A percentile compares a stretch with the other conserved stretches of the same genome.
These are phyloP conservation scores for Candida gorgasii DNA, from an alignment of 805 yeast genomes.

Conservation along the genomic window DNA sequence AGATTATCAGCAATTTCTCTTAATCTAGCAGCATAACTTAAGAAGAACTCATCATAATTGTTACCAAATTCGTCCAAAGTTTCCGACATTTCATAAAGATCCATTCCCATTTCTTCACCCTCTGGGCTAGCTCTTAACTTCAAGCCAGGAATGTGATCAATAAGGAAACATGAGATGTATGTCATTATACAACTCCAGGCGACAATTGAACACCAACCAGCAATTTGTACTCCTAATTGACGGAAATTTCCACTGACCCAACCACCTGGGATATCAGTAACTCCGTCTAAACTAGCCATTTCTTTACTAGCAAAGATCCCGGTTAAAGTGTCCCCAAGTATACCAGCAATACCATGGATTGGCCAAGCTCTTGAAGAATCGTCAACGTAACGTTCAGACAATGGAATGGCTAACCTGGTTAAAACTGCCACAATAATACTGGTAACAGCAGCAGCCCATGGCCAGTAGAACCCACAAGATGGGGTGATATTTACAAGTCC, in stretches of 20 bases:
- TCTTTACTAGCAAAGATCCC: constrained; percentile 48
- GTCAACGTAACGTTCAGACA: constrained; percentile 44
- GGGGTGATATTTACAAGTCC: constrained; percentile 51
- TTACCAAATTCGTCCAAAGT: constrained; percentile 39
- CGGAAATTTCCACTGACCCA: constrained; percentile 48
- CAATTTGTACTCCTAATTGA: constrained; percentile 49
- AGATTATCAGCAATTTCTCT: constrained; percentile 20
- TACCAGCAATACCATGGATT: constrained; percentile 52
- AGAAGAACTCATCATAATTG: constrained; percentile 30
- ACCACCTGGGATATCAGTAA: constrained; percentile 45
- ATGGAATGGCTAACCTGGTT: constrained; percentile 35
- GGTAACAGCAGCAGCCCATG: constrained; percentile 48
- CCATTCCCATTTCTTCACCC: constrained; percentile 55
- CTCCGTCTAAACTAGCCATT: constrained; percentile 46
- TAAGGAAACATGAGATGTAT: constrained; percentile 42
- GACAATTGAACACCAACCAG: constrained; percentile 41
- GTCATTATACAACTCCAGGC: constrained; percentile 50
- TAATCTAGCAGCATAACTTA: constrained; percentile 20
- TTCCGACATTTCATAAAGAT: constrained; percentile 52
- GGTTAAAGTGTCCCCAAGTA: constrained; percentile 40
- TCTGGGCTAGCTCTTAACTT: constrained; percentile 45
- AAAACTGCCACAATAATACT: constrained; percentile 38
- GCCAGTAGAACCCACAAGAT: constrained; percentile 46
- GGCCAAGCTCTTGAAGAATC: constrained; percentile 48
- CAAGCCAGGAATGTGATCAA: constrained; percentile 53